Conservation (phyloP, 192 early-diverging fungal genomes). For the Phlyctochytrium planicorne region DNA sequence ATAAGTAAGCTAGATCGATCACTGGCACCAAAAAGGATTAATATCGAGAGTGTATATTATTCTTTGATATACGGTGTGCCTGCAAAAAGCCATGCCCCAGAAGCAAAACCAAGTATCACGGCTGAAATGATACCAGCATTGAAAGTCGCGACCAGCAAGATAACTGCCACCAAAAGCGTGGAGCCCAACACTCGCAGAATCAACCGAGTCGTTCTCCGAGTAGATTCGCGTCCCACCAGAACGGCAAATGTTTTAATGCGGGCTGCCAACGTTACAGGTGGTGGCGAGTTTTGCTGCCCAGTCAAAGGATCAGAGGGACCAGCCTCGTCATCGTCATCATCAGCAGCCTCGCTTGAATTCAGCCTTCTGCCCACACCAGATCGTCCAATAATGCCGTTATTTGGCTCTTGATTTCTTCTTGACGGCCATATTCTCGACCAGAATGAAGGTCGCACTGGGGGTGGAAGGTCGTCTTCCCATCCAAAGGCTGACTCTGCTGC, state of each 20-base stretch:
- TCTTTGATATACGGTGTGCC: neutral
- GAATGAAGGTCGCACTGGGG: neutral
- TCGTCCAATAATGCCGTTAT: neutral
- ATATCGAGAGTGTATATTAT: too few species aligned
- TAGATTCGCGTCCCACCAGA: neutral
- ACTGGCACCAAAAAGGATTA: too few species aligned
- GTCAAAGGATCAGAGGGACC: neutral
- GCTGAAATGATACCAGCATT: neutral
- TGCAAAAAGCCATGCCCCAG: neutral
- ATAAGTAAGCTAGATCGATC: too few species aligned
- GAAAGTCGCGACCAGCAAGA: neutral
- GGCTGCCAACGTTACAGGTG: neutral
- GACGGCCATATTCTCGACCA: too few species aligned
- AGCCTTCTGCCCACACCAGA: neutral
- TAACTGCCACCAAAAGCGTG: neutral
- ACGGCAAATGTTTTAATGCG: neutral
- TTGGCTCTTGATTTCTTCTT: too few species aligned
- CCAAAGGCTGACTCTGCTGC: neutral
- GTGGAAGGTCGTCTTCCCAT: conserved; percentile 1
- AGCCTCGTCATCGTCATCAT: neutral
- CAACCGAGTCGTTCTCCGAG: neutral
- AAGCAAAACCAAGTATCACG: neutral
- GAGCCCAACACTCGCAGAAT: neutral
- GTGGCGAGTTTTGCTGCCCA: neutral
- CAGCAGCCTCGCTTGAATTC: neutral